Evolutionary conservation across 768 basidiomycete genomes (phyloP).

Genomic region (Cubamyces lactineus): DNA sequence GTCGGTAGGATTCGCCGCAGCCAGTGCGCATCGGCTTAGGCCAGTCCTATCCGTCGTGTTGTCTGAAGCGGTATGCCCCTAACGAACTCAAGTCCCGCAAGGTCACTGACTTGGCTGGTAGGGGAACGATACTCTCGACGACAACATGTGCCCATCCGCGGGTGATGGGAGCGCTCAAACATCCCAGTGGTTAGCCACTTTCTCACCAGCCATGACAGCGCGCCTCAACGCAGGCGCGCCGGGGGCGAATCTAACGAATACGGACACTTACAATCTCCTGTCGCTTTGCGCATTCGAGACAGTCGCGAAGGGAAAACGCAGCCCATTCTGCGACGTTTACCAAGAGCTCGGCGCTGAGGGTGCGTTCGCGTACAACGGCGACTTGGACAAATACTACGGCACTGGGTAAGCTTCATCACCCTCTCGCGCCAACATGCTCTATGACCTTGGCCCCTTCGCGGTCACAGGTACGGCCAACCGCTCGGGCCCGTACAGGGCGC

Average conservation of each 20-base stretch:
- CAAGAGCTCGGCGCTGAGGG: constrained; percentile 55
- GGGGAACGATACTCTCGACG: constrained; percentile 67
- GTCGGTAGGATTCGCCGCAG: constrained; percentile 59
- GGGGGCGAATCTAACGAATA: constrained; percentile 57
- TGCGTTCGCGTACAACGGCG: constrained; percentile 68
- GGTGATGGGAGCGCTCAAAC: constrained; percentile 46
- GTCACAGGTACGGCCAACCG: constrained; percentile 59
- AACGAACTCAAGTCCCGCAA: neutral
- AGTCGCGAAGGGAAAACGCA: constrained; percentile 51
- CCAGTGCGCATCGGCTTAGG: constrained; percentile 47
- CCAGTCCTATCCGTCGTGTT: constrained; percentile 60
- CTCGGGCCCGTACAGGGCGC: constrained; percentile 82
- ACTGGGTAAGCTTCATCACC: constrained; percentile 55
- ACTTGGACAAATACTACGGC: constrained; percentile 78
- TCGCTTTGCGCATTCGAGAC: constrained; percentile 82
- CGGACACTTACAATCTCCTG: constrained; percentile 64
- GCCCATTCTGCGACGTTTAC: constrained; percentile 77
- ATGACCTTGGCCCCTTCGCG: constrained; percentile 37
- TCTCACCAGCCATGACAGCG: constrained; percentile 55
- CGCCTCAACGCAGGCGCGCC: constrained; percentile 65
- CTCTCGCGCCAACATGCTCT: neutral
- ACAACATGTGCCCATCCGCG: constrained; percentile 63
- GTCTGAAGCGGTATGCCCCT: constrained; percentile 51
- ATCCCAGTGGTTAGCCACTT: constrained; percentile 55
- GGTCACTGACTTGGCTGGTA: constrained; percentile 11